Evolutionary conservation across 169 alveolate species (phyloP).

Genomic region (Cryptosporidium xiaoi): DNA sequence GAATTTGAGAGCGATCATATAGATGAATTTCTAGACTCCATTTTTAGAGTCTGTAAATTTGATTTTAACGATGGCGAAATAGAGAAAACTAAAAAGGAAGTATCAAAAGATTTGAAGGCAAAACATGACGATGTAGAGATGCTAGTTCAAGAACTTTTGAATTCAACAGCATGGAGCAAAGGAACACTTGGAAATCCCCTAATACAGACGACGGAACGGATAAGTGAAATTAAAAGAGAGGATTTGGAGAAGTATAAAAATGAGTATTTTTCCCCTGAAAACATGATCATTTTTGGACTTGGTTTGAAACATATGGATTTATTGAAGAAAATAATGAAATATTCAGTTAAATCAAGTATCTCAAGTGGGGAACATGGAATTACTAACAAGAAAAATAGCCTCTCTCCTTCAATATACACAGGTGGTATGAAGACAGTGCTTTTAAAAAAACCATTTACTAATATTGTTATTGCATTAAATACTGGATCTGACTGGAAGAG

Average conservation of each 20-base stretch:
- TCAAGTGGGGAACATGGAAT: not conserved
- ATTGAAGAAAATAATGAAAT: constrained; percentile 9
- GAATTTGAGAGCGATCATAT: not conserved
- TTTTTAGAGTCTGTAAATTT: constrained; percentile 24
- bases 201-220: not conserved
- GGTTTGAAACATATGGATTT: constrained; percentile 26
- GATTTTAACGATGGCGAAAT: constrained; percentile 4
- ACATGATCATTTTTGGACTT: constrained; percentile 28
- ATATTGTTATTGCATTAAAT: constrained; percentile 21
- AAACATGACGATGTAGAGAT: not conserved
- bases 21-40: constrained; percentile 9
- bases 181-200: constrained; percentile 18
- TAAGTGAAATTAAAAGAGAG: not conserved
- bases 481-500: constrained; percentile 46
- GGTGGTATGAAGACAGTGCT: constrained; percentile 33
- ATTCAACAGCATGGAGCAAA: constrained; percentile 62
- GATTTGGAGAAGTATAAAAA: constrained; percentile 11
- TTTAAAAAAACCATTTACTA: not conserved
- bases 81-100: constrained; percentile 3
- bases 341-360: not conserved
- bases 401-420: constrained; percentile 18
- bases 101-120: not conserved
- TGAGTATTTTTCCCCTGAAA: constrained; percentile 6
- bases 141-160: constrained; percentile 19
- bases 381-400: not conserved